Percentiles rank a stretch among this genome's conserved stretches.
These are phyloP conservation scores for Sarcomyxa edulis DNA, from an alignment of 768 basidiomycete species.

Conservation along the genomic window DNA sequence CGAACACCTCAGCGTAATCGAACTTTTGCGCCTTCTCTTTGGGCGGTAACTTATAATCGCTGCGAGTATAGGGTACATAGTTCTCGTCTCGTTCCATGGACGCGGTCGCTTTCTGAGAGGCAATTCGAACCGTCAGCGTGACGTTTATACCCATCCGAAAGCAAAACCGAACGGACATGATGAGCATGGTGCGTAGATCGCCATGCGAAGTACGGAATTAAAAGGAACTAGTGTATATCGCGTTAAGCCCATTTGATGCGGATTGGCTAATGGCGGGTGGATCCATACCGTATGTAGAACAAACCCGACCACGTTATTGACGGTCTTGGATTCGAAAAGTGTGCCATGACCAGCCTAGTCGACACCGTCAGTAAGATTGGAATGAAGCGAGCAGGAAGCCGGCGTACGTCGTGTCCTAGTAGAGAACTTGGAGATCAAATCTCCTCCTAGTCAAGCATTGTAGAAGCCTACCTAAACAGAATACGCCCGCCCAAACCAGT, in stretches of 20 bases:
- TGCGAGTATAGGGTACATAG: slow-evolving; percentile 49
- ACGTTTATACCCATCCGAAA: not conserved
- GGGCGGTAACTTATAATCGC: slow-evolving; percentile 34
- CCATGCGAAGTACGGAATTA: slow-evolving; percentile 64
- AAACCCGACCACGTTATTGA: slow-evolving; percentile 45
- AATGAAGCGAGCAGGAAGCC: not conserved
- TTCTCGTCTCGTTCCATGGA: slow-evolving; percentile 79
- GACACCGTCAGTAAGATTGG: not conserved
- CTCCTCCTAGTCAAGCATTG: too few species aligned
- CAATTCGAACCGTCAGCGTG: not conserved
- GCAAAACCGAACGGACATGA: slow-evolving; percentile 36
- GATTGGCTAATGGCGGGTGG: not conserved
- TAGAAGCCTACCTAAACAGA: too few species aligned
- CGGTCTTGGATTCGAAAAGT: slow-evolving; percentile 26
- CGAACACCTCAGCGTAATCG: slow-evolving; percentile 46
- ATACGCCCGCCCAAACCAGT: slow-evolving; percentile 45
- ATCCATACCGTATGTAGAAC: slow-evolving; percentile 37
- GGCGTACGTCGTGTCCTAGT: slow-evolving; percentile 24
- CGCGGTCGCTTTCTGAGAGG: slow-evolving; percentile 51
- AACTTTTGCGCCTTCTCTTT: slow-evolving; percentile 28
- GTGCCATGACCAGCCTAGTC: slow-evolving; percentile 37
- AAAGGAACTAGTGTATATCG: slow-evolving; percentile 29
- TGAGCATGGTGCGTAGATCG: slow-evolving; percentile 65
- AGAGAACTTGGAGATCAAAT: not conserved
- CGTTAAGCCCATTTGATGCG: slow-evolving; percentile 3